These are phyloP conservation scores for Ophiostoma perfectum DNA, from an alignment of 2,329 filamentous ascomycete genomes.

Conservation along the genomic window DNA sequence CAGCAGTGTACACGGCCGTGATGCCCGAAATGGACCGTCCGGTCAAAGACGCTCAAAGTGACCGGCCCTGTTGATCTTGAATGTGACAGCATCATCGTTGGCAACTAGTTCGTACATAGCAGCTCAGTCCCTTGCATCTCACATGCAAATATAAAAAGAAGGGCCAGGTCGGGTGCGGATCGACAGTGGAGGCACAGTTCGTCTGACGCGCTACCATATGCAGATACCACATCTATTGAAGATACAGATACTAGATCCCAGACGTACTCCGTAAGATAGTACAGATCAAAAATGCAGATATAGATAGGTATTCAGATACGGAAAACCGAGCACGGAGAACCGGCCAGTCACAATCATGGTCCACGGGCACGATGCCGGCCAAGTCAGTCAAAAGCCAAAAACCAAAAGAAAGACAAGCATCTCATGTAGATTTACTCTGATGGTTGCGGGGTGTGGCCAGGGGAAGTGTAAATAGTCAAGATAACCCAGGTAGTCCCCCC, in stretches of 20 bases:
- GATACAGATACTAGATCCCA: no score
- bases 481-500: background rate
- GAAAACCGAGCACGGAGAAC: background rate
- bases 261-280: no score
- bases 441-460: background rate
- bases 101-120: background rate
- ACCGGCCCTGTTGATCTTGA: background rate
- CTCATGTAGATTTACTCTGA: background rate
- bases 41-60: constrained; percentile 1
- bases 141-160: constrained; percentile 13
- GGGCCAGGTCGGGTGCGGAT: no score
- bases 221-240: no score
- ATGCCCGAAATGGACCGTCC: background rate
- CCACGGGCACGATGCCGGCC: constrained; percentile 1
- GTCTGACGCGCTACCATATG: no score
- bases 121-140: constrained; percentile 2
- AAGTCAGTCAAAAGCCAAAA: background rate
- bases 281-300: background rate
- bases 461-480: constrained; percentile 7
- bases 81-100: background rate
- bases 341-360: constrained; percentile 9
- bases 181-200: no score
- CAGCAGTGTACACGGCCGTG: background rate
- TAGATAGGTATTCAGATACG: no score
- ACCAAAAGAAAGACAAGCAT: background rate